Evolutionary conservation across 2,329 filamentous ascomycete genomes (phyloP).

Genomic region (Didymella segeticola): DNA sequence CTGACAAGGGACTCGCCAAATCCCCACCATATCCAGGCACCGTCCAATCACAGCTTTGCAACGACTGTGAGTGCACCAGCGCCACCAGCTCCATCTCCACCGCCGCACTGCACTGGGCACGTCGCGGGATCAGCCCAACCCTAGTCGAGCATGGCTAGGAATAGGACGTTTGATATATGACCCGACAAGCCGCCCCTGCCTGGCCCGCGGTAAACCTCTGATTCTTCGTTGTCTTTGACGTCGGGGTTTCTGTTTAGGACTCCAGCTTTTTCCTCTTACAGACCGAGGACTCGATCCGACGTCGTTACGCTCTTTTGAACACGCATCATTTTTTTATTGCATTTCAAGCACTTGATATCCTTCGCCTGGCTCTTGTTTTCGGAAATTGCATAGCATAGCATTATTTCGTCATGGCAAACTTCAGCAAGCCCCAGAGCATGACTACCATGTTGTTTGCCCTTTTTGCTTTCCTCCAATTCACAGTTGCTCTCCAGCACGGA

Average conservation of each 20-base stretch:
- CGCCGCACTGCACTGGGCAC: constrained; percentile 23
- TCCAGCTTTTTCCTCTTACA: constrained; percentile 25
- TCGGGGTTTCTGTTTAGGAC: constrained; percentile 34
- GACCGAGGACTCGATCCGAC: constrained; percentile 40
- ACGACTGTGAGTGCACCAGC: constrained; percentile 21
- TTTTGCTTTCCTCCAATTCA: constrained; percentile 43
- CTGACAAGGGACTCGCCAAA: constrained; percentile 23
- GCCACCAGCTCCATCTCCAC: constrained; percentile 29
- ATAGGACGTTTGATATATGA: constrained; percentile 42
- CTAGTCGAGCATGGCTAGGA: constrained; percentile 29
- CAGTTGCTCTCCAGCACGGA: constrained; percentile 38
- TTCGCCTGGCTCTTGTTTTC: constrained; percentile 20
- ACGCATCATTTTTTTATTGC: constrained; percentile 20
- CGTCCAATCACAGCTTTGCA: constrained; percentile 26
- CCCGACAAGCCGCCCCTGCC: constrained; percentile 36
- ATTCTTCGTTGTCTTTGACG: constrained; percentile 38
- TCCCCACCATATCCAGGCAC: constrained; percentile 19
- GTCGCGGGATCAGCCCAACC: constrained; percentile 20
- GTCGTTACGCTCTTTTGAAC: constrained; percentile 46
- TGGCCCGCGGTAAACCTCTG: constrained; percentile 33
- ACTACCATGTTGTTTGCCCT: constrained; percentile 44
- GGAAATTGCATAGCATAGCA: constrained; percentile 12
- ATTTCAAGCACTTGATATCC: constrained; percentile 18
- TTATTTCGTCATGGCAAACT: constrained; percentile 38
- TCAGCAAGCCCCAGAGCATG: constrained; percentile 44